These are phyloP conservation scores for Taphrina communis DNA, from an alignment of 1,139 yeast genomes.

Conservation along the genomic window DNA sequence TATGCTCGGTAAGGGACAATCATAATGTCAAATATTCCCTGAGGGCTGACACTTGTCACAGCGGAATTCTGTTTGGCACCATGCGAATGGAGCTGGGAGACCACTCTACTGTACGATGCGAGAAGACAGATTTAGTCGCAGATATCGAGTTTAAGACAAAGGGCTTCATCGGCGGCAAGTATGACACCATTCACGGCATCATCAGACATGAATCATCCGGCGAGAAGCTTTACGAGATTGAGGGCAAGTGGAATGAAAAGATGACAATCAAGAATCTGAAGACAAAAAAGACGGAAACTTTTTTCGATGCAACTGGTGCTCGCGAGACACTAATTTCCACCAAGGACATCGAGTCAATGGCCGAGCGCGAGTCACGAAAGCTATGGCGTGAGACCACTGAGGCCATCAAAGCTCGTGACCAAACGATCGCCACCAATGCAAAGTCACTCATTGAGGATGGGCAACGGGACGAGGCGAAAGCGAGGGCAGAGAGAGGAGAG, in stretches of 20 bases:
- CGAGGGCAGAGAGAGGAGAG: slow-evolving; percentile 75
- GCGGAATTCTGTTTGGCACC: slow-evolving; percentile 75
- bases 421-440: slow-evolving; percentile 81
- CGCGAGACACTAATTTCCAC: slow-evolving; percentile 67
- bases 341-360: slow-evolving; percentile 79
- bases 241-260: slow-evolving; percentile 93
- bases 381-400: slow-evolving; percentile 82
- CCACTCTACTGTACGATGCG: slow-evolving; percentile 75
- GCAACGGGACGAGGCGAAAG: slow-evolving; percentile 75
- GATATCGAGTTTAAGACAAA: slow-evolving; percentile 93
- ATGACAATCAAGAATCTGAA: slow-evolving; percentile 69
- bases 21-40: background rate
- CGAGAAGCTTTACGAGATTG: slow-evolving; percentile 65
- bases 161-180: slow-evolving; percentile 90
- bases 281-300: slow-evolving; percentile 59
- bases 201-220: slow-evolving; percentile 62
- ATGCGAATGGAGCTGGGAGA: slow-evolving; percentile 91
- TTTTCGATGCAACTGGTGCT: slow-evolving; percentile 69
- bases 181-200: slow-evolving; percentile 83
- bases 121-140: slow-evolving; percentile 65
- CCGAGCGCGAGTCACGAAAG: slow-evolving; percentile 76
- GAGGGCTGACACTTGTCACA: background rate
- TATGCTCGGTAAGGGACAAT: slow-evolving; percentile 74
- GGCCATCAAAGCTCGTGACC: slow-evolving; percentile 78
- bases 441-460: slow-evolving; percentile 82